These are phyloP conservation scores for Solanum bukasovii DNA, from an alignment of 257 asterid species.

Conservation along the genomic window DNA sequence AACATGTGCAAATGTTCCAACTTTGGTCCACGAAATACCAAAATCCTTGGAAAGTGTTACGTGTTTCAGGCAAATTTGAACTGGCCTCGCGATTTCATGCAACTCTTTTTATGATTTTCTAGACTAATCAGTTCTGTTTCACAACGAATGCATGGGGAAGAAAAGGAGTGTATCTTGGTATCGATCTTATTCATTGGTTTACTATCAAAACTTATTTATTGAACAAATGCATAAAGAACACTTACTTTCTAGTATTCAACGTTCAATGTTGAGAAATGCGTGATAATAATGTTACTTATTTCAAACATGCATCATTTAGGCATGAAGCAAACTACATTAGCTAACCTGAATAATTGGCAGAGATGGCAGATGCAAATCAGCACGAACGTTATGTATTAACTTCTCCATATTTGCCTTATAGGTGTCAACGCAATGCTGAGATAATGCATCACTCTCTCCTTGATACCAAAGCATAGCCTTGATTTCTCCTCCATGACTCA, in stretches of 20 bases:
- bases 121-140: not conserved
- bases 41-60: not conserved
- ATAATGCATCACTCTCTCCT: slow-evolving; percentile 79
- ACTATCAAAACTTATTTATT: not conserved
- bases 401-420: slow-evolving; percentile 52
- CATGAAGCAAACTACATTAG: not conserved
- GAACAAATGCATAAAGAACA: not conserved
- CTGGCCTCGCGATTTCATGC: not conserved
- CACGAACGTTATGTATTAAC: slow-evolving; percentile 41
- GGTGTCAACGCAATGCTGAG: slow-evolving; percentile 41
- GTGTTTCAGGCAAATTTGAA: not conserved
- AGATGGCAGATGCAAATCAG: slow-evolving; percentile 49
- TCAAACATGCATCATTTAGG: not conserved
- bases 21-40: not conserved
- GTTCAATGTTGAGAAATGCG: not conserved
- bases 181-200: not conserved
- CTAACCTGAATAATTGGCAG: slow-evolving; percentile 67
- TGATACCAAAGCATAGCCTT: slow-evolving; percentile 85
- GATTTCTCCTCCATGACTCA: slow-evolving; percentile 31
- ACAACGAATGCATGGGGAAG: not conserved
- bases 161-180: not conserved
- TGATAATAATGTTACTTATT: not conserved
- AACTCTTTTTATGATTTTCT: not conserved
- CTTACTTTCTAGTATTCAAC: not conserved
- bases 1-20: not conserved